Evolutionary conservation across 495 filamentous ascomycete species (phyloP), one percentile per base, ranked within the genome.

Genomic region (Mytilinidion resinicola): DNA sequence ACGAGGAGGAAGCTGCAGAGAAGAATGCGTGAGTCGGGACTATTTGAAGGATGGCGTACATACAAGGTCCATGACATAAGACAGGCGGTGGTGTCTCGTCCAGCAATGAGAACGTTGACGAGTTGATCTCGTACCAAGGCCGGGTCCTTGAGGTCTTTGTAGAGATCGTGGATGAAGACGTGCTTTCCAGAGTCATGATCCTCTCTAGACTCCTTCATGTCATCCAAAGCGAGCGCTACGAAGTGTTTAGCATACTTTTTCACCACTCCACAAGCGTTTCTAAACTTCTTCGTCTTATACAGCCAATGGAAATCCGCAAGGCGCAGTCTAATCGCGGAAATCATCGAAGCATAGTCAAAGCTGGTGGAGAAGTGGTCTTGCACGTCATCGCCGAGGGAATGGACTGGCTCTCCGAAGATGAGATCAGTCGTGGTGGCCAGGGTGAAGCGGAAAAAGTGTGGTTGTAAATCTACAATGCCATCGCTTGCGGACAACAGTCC

Each of bases 71-170:
- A 85, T 0, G 77, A 75, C 0, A 83, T 64, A 0, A 82, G 77
- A 12, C 71, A 73, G 30, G 77, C 78, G 4, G 82, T 85, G 25
- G 83, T 85, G 67, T 87, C 84, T 61, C 82, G 74, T 0, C 83
- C 82, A 1, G 84, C 83, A 9, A 85, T 57, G 36, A 87, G 71
- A 12, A 86, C 72, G 43, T 77, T 75, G 53, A 85, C 67, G 37
- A 83, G 69, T 63, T 85, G 80, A 58, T 82, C 80, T 36, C 83
- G 80, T 25, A 88, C 19, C 9, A 79, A 70, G 37, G 70, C 66
- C 7, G 73, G 68, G 53, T 81, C 77, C 20, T 75, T 69, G 2
- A 76, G 74, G 50, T 71, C 70, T 6, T 71, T 67, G 6, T 69
- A 72, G 12, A 82, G 72, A 53, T 72, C 75, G 42, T 77, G 73